Evolutionary conservation across 2,329 filamentous ascomycete species (phyloP), one percentile per base, ranked within the genome.

Genomic region (Ophiosphaerella herpotricha): DNA sequence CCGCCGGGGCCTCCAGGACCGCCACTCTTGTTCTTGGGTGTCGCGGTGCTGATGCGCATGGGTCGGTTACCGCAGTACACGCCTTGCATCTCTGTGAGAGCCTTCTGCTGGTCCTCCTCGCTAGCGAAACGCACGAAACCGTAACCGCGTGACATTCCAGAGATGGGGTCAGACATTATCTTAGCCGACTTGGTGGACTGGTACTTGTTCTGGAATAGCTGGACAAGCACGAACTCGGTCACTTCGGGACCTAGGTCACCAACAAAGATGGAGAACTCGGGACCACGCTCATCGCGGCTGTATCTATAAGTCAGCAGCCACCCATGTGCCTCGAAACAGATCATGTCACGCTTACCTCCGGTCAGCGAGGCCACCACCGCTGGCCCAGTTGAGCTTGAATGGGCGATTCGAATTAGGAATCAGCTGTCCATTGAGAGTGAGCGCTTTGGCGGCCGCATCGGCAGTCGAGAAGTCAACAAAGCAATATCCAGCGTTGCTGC

Each of bases 371-470:
- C 94, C 94, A 70, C 94, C 94, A 61, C 94, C 94, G 60, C 91
- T 96, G 61, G 94, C 94, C 94, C 94, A 99, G 84, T 99, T 99
- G 54, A 99, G 86, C 83, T 97, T 97, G 84, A 99, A 99, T 41
- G 91, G 88, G 37, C 94, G 91, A 66, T 88, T 88, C 54, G 91
- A 96, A 82, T 97, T 97, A 39, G 93, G 92, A 62, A 99, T 96
- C 40, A 90, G 80, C 48, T 85, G 88, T 42, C 94, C 93, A 73
- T 96, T 97, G 42, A 97, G 82, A 39, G 82, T 81, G n/a, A 99
- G 83, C 33, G 94, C 94, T 81, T 96, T 97, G 67, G 85, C 88
- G 36, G 94, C 94, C 52, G 92, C 90, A 34, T 92, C 90, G 8
- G 91, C 82, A 63, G 82, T 87, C 48, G 84, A 71, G 68, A 99